Base-by-base conservation (phyloP, 345 rosid species). In the Laguncularia racemosa region DNA sequence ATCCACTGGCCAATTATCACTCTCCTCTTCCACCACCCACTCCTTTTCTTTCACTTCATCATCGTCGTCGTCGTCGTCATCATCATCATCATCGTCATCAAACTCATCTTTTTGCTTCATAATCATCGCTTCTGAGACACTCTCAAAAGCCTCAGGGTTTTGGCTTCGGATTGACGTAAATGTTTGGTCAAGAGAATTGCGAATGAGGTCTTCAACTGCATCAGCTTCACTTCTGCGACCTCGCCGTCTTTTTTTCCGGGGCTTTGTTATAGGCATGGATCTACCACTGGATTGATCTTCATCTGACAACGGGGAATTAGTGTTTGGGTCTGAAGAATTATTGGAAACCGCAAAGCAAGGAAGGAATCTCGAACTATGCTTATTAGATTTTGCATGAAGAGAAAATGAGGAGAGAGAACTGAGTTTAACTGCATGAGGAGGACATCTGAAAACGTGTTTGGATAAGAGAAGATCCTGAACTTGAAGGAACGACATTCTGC, bases 1-100 rank as follows among this genome's bases (percentile, higher is more conserved):
- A 73, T 92, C 98, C 64, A 83, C n/a, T 6, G 95, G 98, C 96
- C 98, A 92, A 60, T 82, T 70, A 13, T 83, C 71, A 69, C 74
- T 78, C 46, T 92, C 98, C 63, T 81, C 95, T 74, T 92, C 95
- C 50, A 86, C 89, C 63, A 84, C 84, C 82, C 80, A 79, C 62
- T 66, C 73, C 67, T 70, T 68, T 63, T 58, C 66, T 55, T 53
- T 63, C 46, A 33, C 58, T 38, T 52, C 60, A 52, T 28, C 68
- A 64, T 7, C 67, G 16, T 48, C 72, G n/a, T 73, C 75, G 3
- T 48, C 72, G 0, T 54, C 60, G 10, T 52, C 66, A 0, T 62
- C 74, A 12, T 68, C 81, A 6, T 67, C 76, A 28, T 56, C 79
- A 2, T 61, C n/a, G n/a, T n/a, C 47, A 15, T 48, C 52, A 15